These are phyloP conservation scores for Cadophora luteo-olivacea DNA, from an alignment of 2,329 filamentous ascomycete species.

Conservation along the genomic window DNA sequence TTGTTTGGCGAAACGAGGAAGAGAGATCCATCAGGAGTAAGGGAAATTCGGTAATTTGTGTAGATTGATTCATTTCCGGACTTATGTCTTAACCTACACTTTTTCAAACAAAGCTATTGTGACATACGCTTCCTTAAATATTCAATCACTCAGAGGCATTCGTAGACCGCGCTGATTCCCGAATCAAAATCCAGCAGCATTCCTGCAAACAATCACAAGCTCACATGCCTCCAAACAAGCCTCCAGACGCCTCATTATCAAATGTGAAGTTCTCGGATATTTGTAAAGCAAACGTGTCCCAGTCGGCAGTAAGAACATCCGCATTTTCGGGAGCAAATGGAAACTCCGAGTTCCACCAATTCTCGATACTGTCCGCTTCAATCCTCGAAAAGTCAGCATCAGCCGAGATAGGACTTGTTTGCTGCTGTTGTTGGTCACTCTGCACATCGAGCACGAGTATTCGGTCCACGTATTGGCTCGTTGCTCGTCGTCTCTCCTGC, in stretches of 20 bases:
- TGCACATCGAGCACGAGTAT: constrained; percentile 10
- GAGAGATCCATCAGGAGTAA: not conserved
- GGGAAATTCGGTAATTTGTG: too few species aligned
- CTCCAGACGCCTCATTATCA: not conserved
- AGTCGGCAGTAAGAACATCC: constrained; percentile 16
- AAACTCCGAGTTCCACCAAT: constrained; percentile 20
- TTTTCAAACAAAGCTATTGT: too few species aligned
- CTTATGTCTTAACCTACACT: too few species aligned
- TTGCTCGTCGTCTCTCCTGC: constrained; percentile 9
- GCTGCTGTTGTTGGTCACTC: constrained; percentile 7
- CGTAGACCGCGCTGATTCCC: too few species aligned
- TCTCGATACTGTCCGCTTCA: constrained; percentile 13
- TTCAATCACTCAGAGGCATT: too few species aligned
- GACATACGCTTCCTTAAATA: too few species aligned
- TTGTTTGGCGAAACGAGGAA: not conserved
- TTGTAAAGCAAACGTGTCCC: constrained; percentile 16
- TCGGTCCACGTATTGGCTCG: constrained; percentile 12
- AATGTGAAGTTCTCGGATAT: constrained; percentile 14
- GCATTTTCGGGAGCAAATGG: constrained; percentile 5
- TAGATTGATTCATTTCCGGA: too few species aligned
- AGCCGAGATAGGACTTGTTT: not conserved
- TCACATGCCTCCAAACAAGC: not conserved
- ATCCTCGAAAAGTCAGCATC: not conserved
- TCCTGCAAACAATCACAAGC: not conserved
- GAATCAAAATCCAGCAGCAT: not conserved